A percentile compares a stretch with the other conserved stretches of the same genome.
phyloP scores from a whole-genome alignment of 1,139 yeast genomes.

The Candida albicans region DNA sequence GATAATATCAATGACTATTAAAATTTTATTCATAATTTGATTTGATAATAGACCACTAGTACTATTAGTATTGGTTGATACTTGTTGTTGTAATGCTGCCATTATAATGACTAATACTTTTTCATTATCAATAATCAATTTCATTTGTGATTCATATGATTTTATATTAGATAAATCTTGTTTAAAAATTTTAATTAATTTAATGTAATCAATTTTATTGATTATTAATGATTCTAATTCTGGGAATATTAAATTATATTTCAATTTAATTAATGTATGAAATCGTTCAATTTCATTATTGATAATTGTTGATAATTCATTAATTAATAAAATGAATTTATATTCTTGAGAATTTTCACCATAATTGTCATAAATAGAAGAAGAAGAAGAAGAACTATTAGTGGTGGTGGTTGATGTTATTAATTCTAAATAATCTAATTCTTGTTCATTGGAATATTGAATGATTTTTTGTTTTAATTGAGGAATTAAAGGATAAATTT shows the following conservation, averaged over 20 bases:
- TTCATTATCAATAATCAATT: conserved; percentile 53
- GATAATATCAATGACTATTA: conserved; percentile 49
- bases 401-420: conserved; percentile 24
- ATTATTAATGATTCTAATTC: conserved; percentile 67
- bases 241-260: conserved; percentile 64
- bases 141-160: conserved; percentile 35
- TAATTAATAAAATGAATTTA: conserved; percentile 53
- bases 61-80: conserved; percentile 22
- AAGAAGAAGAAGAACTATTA: too few relatives aligned
- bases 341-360: conserved; percentile 41
- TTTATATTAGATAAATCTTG: conserved; percentile 44
- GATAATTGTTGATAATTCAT: conserved; percentile 56
- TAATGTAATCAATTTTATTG: conserved; percentile 66
- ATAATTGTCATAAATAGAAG: conserved; percentile 10
- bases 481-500: conserved; percentile 28
- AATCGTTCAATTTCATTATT: conserved; percentile 54
- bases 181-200: conserved; percentile 51
- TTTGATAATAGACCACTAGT: conserved; percentile 29
- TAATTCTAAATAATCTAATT: conserved; percentile 37
- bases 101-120: conserved; percentile 71
- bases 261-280: conserved; percentile 50
- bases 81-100: conserved; percentile 56
- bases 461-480: conserved; percentile 24
- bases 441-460: conserved; percentile 22
- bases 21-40: conserved; percentile 39